Percentiles rank a stretch among this genome's conserved stretches.
Conservation (phyloP, 1,139 yeast genomes). For the Taphrina wiesneri region DNA sequence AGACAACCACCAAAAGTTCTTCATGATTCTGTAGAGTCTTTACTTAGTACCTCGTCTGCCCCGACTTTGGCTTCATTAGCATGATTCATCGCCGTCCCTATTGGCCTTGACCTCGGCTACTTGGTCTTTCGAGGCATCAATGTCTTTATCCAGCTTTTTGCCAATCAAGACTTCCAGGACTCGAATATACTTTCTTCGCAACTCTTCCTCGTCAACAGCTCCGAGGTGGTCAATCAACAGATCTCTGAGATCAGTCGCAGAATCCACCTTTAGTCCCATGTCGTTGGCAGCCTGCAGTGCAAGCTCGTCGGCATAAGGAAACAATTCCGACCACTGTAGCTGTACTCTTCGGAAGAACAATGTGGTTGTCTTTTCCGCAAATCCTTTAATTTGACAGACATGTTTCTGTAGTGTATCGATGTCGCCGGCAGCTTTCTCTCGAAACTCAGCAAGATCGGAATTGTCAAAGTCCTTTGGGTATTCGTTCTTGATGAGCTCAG, state of each 20-base stretch:
- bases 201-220: not conserved
- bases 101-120: not conserved
- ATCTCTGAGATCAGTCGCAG: not conserved
- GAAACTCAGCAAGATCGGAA: not conserved
- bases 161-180: conserved; percentile 10
- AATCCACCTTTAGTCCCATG: not conserved
- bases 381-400: conserved; percentile 7
- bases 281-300: conserved; percentile 12
- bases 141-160: conserved; percentile 15
- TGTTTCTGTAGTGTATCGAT: not conserved
- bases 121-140: conserved; percentile 6
- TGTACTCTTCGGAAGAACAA: conserved; percentile 22
- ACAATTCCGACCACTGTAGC: conserved; percentile 10
- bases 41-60: not conserved
- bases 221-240: conserved; percentile 7
- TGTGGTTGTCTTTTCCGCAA: conserved; percentile 18
- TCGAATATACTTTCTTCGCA: not conserved
- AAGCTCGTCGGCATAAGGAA: conserved; percentile 15
- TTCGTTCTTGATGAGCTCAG: not conserved
- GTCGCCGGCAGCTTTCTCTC: not conserved
- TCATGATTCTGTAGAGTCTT: not conserved
- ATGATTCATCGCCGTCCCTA: not conserved
- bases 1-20: not conserved
- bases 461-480: conserved; percentile 13
- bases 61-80: not conserved